Base-by-base conservation (phyloP, 169 alveolate species). In the Eimeria maxima region DNA sequence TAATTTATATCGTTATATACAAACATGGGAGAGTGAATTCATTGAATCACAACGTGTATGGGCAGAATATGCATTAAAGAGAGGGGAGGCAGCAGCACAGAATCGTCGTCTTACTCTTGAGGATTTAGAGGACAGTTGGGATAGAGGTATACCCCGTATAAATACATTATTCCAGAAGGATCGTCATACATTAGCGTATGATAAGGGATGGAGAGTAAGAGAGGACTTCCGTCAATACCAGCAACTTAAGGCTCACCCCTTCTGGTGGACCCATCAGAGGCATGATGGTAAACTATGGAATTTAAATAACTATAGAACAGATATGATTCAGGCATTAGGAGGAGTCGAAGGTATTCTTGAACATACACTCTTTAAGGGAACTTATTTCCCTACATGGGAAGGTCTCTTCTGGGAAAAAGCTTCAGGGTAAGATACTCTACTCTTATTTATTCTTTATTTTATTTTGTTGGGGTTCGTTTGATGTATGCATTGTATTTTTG, bases 231-330 rank as follows among this genome's bases (percentile, higher is more conserved):
- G 99, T 96, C 99, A 99, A 97, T 99, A 98, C 97, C 99, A 99
- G 97, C 95, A 98, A 90, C 97, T 99, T 95, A 99, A 99, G 96
- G 98, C 99, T 95, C 99, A 99, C 95, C 99, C 99, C 50, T 99
- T 99, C 97, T 99, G 99, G 99, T 99, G 99, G 99, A 99, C 99
- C n/a, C 99, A 99, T 96, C 99, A 99, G 81, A 98, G 99, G 94
- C 99, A 99, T 96, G 99, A 99, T 96, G 99, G 99, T 42, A 99
- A 99, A 97, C 97, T 99, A 89, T 99, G 99, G 99, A 99, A 99
- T 97, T 97, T 99, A 93, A 99, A 99, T 97, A 99, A 99, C 97
- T 99, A 99, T 96, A 98, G 99, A 69, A 99, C 99, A 29, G 99
- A 99, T 97, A 99, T 99, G 99, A 99, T 99, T 86, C 99, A 99